Percentiles rank a stretch among this genome's conserved stretches.
phyloP scores from a whole-genome alignment of 495 filamentous ascomycete species.

The Clohesyomyces aquaticus region DNA sequence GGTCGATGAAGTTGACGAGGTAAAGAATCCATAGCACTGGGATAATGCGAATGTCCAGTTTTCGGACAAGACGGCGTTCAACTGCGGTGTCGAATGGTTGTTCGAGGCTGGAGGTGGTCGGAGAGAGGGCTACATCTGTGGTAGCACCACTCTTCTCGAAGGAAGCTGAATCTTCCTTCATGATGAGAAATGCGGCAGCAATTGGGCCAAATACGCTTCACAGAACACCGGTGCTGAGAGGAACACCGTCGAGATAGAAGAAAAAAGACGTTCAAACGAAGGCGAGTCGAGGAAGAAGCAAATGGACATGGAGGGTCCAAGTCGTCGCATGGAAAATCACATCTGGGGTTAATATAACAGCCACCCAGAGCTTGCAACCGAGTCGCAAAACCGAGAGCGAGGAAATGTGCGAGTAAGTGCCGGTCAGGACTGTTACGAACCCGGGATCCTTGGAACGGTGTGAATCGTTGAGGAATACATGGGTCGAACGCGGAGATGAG shows the following conservation, averaged over 20 bases:
- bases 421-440: too few species aligned
- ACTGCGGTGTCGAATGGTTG: slow-evolving; percentile 26
- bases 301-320: neutral
- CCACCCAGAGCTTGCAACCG: neutral
- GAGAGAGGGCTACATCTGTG: neutral
- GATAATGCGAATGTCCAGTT: slow-evolving; percentile 46
- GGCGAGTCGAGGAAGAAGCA: neutral
- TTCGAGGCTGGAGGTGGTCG: slow-evolving; percentile 1
- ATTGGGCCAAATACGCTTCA: too few species aligned
- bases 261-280: neutral
- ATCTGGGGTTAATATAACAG: neutral
- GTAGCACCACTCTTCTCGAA: slow-evolving; percentile 10
- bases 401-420: neutral
- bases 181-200: neutral
- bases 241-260: neutral
- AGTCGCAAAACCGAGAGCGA: neutral
- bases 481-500: neutral
- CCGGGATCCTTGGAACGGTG: too few species aligned
- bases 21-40: slow-evolving; percentile 53
- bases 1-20: slow-evolving; percentile 55
- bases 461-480: too few species aligned
- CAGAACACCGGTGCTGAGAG: neutral
- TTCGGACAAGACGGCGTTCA: slow-evolving; percentile 40
- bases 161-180: neutral
- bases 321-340: neutral